A percentile compares a stretch with the other conserved stretches of the same genome.
These are phyloP conservation scores for Cryptococcus sp. DNA, from an alignment of 1,284 basidiomycete genomes.

Conservation along the genomic window DNA sequence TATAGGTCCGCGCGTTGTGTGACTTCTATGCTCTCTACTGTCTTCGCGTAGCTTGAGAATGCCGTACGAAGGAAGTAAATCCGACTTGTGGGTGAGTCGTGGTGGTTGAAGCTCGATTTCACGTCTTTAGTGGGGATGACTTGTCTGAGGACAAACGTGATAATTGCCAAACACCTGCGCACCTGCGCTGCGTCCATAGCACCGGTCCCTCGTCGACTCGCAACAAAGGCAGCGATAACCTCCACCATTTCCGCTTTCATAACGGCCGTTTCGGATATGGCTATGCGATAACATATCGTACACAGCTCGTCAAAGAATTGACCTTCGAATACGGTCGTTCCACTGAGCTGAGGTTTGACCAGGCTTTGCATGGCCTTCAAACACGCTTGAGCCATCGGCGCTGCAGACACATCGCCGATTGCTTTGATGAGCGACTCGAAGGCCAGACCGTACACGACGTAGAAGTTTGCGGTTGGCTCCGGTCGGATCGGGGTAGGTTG, in stretches of 20 bases:
- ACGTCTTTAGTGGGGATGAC: constrained; percentile 63
- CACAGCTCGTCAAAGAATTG: constrained; percentile 87
- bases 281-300: constrained; percentile 83
- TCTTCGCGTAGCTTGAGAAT: constrained; percentile 66
- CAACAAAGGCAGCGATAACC: constrained; percentile 67
- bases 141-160: constrained; percentile 75
- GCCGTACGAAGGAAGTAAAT: constrained; percentile 67
- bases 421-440: constrained; percentile 82
- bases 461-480: constrained; percentile 82
- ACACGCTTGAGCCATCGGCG: constrained; percentile 59
- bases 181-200: constrained; percentile 41
- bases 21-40: constrained; percentile 65
- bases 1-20: constrained; percentile 64
- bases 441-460: constrained; percentile 85
- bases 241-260: constrained; percentile 77
- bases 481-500: constrained; percentile 53
- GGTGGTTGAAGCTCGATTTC: constrained; percentile 56
- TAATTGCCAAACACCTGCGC: constrained; percentile 46
- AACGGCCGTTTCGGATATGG: constrained; percentile 75
- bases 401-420: constrained; percentile 55
- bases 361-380: constrained; percentile 78
- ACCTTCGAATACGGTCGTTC: constrained; percentile 74
- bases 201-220: constrained; percentile 49
- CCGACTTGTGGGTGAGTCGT: constrained; percentile 61
- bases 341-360: constrained; percentile 75